Evolutionary conservation across 2,329 filamentous ascomycete genomes (phyloP), one percentile per base, ranked within the genome.

Genomic region (Ophiostoma novo-ulmi): DNA sequence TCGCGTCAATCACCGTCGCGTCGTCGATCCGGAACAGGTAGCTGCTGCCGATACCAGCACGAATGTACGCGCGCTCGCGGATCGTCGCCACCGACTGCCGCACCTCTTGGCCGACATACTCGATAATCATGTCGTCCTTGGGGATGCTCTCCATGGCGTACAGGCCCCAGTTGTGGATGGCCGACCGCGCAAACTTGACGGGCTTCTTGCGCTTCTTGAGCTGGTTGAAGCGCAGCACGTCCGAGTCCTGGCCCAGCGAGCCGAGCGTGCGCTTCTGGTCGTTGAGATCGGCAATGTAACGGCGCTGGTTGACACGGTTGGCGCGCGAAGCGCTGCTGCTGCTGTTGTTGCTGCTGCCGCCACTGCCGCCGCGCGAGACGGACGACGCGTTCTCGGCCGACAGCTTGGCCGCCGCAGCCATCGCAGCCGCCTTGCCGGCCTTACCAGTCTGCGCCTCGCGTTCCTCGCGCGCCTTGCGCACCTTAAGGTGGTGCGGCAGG

Each of bases 201-300:
- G 94, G 94, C 84, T 99, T 99, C 88, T 98, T 99, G 73, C 95
- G 91, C 82, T 98, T 99, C 86, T 98, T 97, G 71, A 99, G 89
- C 82, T 98, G 95, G 80, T 99, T 99, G 86, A 99, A 99, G 71
- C 94, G 91, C 76, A 99, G 88, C 39, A 95, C 93, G 76, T 97
- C 94, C 70, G 93, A 92, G 75, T 97, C 94, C 73, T 88, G 38
- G 38, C 38, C 65, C 65, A 48, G 22, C 65, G 65, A 41, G 69
- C 90, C 91, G 26, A 93, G 85, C 14, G 89, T 91, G 81, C 93
- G 93, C 83, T 97, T 97, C 79, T 97, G 94, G 65, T 95, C 92
- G 78, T 97, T 97, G 75, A 99, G 90, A 77, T 98, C 95, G 70
- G 95, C 95, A 74, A 97, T 91, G 73, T 96, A 90, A 67, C 95